Percentiles rank a stretch among this genome's conserved stretches.
These are phyloP conservation scores for Sphagnum fallax DNA, from an alignment of 228 moss, liverwort and hornwort species.

Conservation along the genomic window DNA sequence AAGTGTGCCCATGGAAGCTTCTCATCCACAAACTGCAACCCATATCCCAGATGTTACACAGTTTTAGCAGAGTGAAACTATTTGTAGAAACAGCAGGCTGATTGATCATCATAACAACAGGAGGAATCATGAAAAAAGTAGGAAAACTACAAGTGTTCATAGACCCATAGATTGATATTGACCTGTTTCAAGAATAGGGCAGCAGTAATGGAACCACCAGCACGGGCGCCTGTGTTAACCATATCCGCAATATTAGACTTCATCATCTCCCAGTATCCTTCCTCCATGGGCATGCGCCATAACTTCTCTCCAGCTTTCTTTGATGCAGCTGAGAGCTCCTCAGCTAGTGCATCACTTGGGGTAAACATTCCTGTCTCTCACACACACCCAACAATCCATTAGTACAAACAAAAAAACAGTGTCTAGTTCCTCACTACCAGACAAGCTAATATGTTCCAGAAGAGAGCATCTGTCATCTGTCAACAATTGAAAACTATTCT, in stretches of 20 bases:
- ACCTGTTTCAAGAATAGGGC: constrained; percentile 84
- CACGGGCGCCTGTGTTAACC: constrained; percentile 90
- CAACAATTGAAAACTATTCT: no score
- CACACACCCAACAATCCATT: neutral
- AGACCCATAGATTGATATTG: neutral
- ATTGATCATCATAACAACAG: no score
- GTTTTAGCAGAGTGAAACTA: no score
- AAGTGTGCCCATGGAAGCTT: constrained; percentile 92
- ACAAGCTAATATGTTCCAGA: no score
- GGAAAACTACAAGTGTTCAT: no score
- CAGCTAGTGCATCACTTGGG: constrained; percentile 66
- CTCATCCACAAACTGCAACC: constrained; percentile 75
- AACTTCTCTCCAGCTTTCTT: constrained; percentile 88
- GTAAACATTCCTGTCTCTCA: constrained; percentile 66
- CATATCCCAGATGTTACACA: no score
- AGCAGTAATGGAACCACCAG: constrained; percentile 90
- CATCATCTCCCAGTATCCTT: constrained; percentile 96
- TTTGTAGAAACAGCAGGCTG: no score
- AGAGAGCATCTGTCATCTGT: no score
- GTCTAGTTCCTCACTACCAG: no score
- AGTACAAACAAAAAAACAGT: neutral
- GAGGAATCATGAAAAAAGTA: neutral
- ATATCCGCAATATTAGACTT: constrained; percentile 95
- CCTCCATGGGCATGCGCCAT: constrained; percentile 99
- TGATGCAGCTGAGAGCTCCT: constrained; percentile 68